Evolutionary conservation across 768 basidiomycete species (phyloP), one percentile per base, ranked within the genome.

Genomic region (Mycena latifolia): DNA sequence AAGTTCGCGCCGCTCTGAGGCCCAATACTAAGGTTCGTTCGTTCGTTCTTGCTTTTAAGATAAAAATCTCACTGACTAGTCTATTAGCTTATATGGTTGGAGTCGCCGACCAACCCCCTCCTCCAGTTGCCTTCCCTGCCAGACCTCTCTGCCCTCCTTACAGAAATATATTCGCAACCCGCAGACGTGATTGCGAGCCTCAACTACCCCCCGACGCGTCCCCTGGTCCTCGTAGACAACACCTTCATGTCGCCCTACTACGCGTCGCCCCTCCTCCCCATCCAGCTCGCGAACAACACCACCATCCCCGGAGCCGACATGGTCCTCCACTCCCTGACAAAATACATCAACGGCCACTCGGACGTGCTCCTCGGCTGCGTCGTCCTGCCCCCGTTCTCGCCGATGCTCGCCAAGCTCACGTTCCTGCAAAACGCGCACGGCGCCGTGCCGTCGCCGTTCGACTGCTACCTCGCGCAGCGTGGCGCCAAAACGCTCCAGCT

Each of bases 211-310:
- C 85, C 88, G 0, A 84, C 88, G 0, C 75, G 78, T 0, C 96
- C 96, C 0, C 81, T 95, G 29, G 87, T 99, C 17, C 86, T 96
- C 51, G 92, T 98, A 48, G 96, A 98, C 83, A 95, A 93, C 81
- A 98, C 96, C 25, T 98, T 97, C 86, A 84, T 95, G 43, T 96
- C 95, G 0, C 94, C 97, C 0, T 98, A 89, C 81, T 98, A 92
- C 82, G 86, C 89, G 41, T 94, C 94, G 0, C 96, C 96, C 0
- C 88, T 98, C 35, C 85, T 92, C 61, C 65, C 69, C 41, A 70
- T 70, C n/a, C 58, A 55, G 4, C 61, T 55, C 24, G 37, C 57
- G 27, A 53, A 66, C 35, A 46, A 51, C 54, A 70, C 65, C 52
- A 70, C 56, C 47, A 6, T 60, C 28, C 90, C 87, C 28, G 88